These are phyloP conservation scores for Hericium rajendrae DNA, from an alignment of 768 basidiomycete species.

Conservation along the genomic window DNA sequence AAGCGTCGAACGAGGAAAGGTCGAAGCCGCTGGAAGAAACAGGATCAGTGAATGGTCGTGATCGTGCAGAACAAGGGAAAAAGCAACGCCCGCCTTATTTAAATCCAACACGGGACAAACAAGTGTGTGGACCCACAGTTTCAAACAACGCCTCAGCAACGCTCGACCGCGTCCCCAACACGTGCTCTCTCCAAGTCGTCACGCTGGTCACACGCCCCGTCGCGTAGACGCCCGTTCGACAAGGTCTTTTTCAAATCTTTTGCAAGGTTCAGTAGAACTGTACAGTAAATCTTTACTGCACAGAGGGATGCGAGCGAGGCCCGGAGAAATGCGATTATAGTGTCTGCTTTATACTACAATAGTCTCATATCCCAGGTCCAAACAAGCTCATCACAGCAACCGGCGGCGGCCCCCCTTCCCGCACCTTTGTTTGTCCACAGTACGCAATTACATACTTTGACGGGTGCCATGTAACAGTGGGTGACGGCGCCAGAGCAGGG, in stretches of 20 bases:
- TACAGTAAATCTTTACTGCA: too few relatives aligned
- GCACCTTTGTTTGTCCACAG: constrained; percentile 63
- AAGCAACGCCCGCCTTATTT: constrained; percentile 3
- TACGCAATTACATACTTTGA: constrained; percentile 76
- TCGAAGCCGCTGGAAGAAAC: constrained; percentile 22
- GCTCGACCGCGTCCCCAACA: not conserved
- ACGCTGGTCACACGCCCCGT: too few relatives aligned
- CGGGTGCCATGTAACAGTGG: constrained; percentile 75
- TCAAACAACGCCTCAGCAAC: constrained; percentile 16
- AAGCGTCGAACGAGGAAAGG: constrained; percentile 22
- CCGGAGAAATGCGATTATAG: too few relatives aligned
- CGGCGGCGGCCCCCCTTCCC: constrained; percentile 57
- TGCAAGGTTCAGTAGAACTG: too few relatives aligned
- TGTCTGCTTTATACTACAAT: too few relatives aligned
- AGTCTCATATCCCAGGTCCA: constrained; percentile 32
- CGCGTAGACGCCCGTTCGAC: too few relatives aligned
- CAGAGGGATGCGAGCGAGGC: too few relatives aligned
- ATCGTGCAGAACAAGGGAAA: constrained; percentile 5
- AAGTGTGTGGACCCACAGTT: constrained; percentile 20
- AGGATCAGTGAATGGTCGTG: constrained; percentile 3
- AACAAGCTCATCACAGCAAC: constrained; percentile 67
- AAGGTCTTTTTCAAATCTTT: too few relatives aligned
- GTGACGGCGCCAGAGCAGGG: constrained; percentile 59
- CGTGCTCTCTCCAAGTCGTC: not conserved
- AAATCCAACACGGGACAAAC: constrained; percentile 22